Base-by-base conservation (phyloP, 345 rosid genomes). In the Capsella bursapastoris region DNA sequence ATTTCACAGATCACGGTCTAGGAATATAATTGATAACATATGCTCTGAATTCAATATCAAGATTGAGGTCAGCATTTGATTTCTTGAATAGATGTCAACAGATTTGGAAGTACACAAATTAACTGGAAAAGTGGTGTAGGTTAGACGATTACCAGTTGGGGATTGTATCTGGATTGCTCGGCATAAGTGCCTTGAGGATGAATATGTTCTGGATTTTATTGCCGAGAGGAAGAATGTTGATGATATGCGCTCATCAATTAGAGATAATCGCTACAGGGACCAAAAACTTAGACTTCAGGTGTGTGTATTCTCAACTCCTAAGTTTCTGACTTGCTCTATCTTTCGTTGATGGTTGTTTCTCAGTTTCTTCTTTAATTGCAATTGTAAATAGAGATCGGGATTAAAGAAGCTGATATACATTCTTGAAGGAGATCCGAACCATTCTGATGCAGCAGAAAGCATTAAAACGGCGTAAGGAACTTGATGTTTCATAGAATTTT, bases 121-220 rank as follows among this genome's bases (percentile, higher is more conserved):
- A 48, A 70, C 58, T 25, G 57, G 58, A 70, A 7, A 15, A 11
- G 40, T 50, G 37, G 34, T 68, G 53, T 85, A 95, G 99, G 90
- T 95, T 72, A 84, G 96, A 66, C 81, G 91, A 76, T 79, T 95
- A 68, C 97, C 93, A 22, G 86, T 95, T 45, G 97, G 99, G 59
- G 97, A 92, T 78, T 93, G 88, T 73, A 87, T 91, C 68, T 92
- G 97, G 99, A 83, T 95, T 64, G 97, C 97, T 73, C 85, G 86
- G 75, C 97, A 94, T 72, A 94, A 87, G 59, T 79, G 75, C 78
- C 71, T 77, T 56, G 69, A 49, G 59, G 71, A 66, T 45, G 98
- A 94, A 67, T 90, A 90, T 81, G 92, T 91, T 82, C 91, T 91
- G 50, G 98, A 94, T 83, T 90, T 91, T 79, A 86, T 94, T 75